A percentile compares a stretch with the other conserved stretches of the same genome.
Evolutionary conservation across 768 basidiomycete genomes (phyloP).

Genomic region (Kwoniella europaea): DNA sequence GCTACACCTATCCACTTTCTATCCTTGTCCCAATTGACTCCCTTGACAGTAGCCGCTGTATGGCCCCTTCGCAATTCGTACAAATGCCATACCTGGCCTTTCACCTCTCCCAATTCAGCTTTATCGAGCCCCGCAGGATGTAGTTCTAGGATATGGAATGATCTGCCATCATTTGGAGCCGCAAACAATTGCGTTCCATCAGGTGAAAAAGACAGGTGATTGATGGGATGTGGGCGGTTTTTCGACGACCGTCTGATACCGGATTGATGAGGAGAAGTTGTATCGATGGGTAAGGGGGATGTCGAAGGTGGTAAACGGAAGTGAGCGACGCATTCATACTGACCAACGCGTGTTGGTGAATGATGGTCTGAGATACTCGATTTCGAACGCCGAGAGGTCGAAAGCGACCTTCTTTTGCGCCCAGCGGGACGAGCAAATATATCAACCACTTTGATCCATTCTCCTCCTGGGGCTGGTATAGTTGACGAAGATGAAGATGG

Average conservation of each 20-base stretch:
- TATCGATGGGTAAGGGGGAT: conserved; percentile 9
- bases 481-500: not conserved
- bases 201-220: conserved; percentile 38
- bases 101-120: conserved; percentile 6
- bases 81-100: conserved; percentile 62
- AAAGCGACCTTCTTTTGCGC: not conserved
- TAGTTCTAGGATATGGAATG: conserved; percentile 45
- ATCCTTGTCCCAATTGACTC: conserved; percentile 65
- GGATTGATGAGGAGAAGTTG: conserved; percentile 2
- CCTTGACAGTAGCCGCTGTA: conserved; percentile 70
- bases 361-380: not conserved
- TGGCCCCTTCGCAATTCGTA: conserved; percentile 75
- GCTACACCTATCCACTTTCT: conserved; percentile 73
- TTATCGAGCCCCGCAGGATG: conserved; percentile 30
- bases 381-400: not conserved
- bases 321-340: conserved; percentile 36
- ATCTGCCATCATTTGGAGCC: conserved; percentile 38
- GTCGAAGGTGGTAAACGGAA: conserved; percentile 41
- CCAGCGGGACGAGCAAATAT: conserved; percentile 21
- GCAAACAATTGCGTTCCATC: conserved; percentile 45
- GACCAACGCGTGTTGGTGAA: not conserved
- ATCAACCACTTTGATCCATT: conserved; percentile 52
- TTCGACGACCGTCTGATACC: conserved; percentile 7
- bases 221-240: conserved; percentile 12
- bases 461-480: conserved; percentile 13